Conservation (phyloP, 225 moss, liverwort and hornwort genomes). For the Bryum argenteum region DNA sequence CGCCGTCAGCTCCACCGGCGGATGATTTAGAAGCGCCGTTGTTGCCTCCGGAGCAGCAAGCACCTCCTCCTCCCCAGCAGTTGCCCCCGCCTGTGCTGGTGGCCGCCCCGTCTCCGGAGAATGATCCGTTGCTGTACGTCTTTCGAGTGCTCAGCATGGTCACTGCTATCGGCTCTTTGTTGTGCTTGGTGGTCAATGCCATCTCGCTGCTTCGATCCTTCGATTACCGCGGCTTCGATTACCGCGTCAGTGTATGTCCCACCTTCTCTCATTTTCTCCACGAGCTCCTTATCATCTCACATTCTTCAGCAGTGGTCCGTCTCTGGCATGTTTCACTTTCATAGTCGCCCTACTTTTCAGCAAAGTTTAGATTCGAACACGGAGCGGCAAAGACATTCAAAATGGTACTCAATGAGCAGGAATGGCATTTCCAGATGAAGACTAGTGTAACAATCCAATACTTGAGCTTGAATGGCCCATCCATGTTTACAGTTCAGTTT, state of each 20-base stretch:
- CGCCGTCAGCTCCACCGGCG: conserved; percentile 42
- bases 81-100: conserved; percentile 51
- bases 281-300: not conserved
- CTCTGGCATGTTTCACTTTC: too few species aligned
- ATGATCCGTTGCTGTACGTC: conserved; percentile 53
- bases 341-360: too few species aligned
- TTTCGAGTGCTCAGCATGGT: conserved; percentile 50
- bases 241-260: conserved; percentile 65
- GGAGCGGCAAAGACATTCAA: too few species aligned
- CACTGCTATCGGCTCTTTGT: conserved; percentile 57
- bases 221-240: conserved; percentile 75
- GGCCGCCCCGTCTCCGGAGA: conserved; percentile 44
- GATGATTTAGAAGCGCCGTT: conserved; percentile 50
- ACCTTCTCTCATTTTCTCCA: not conserved
- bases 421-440: too few species aligned
- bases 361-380: too few species aligned
- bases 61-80: conserved; percentile 1
- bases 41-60: conserved; percentile 15
- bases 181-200: conserved; percentile 78
- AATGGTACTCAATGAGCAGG: too few species aligned
- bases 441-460: too few species aligned
- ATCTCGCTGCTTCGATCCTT: conserved; percentile 84
- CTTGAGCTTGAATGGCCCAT: too few species aligned
- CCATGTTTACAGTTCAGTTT: too few species aligned
- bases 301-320: too few species aligned